Conservation (phyloP, 2,329 filamentous ascomycete species). For the Diaporthe sp. region DNA sequence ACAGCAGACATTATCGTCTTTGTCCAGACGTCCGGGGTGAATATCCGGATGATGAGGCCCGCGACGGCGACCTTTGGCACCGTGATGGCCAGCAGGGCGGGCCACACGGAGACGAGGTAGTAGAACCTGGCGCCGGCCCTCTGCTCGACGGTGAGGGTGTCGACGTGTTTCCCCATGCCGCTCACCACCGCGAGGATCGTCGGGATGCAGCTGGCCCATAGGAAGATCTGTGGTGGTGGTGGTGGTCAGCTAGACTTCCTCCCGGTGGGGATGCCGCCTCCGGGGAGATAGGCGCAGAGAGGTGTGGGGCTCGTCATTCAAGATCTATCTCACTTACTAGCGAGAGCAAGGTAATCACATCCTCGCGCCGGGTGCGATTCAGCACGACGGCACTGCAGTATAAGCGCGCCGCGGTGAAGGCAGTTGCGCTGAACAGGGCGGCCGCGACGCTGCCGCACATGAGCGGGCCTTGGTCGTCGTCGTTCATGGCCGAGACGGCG, state of each 20-base stretch:
- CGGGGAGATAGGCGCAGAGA: background rate
- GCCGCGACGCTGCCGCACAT: slow-evolving; percentile 13
- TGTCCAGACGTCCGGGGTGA: background rate
- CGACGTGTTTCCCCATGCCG: background rate
- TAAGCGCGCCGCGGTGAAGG: background rate
- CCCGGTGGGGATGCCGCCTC: too few species aligned
- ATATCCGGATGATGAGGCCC: background rate
- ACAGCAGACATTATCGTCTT: background rate
- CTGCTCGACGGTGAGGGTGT: background rate
- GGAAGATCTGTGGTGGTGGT: background rate
- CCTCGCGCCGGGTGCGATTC: background rate
- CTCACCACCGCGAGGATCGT: background rate
- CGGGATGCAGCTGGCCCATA: background rate
- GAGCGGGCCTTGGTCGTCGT: slow-evolving; percentile 4
- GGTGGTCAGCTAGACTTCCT: background rate
- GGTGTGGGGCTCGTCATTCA: too few species aligned
- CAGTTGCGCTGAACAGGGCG: slow-evolving; percentile 3
- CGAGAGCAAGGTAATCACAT: background rate
- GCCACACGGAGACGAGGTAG: background rate
- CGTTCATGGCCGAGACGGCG: background rate
- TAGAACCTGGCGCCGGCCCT: background rate
- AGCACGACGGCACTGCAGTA: background rate
- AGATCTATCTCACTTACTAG: background rate
- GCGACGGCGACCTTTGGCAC: slow-evolving; percentile 8
- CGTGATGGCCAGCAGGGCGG: background rate